Base-by-base conservation (phyloP, 73 alveolate species). In the Stentor coeruleus region DNA sequence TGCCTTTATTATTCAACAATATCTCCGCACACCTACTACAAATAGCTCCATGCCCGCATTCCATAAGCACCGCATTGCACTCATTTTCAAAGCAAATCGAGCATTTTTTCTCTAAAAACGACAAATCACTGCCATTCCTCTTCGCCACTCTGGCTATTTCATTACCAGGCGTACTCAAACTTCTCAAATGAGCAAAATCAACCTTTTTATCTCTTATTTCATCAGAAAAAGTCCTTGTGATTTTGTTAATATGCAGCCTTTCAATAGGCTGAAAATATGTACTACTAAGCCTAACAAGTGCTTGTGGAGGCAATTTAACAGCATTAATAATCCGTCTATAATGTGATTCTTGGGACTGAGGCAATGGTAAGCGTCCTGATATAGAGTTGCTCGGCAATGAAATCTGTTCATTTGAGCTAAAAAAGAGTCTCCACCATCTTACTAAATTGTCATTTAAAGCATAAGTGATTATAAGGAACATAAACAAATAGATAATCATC, bases 1-100 rank as follows among this genome's bases (percentile, higher is more conserved):
- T 81, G 38, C 84, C 84, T 15, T 74, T 59, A 85, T 85, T 81
- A 36, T 79, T 58, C 59, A 83, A 81, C 0, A 85, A 84, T 28
- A 31, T 11, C 6, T 60, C 58, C 14, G 88, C 90, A 37, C 93
- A 87, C 14, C 84, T 82, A 41, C 38, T 84, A 80, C 93, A 87
- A 4, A 87, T 39, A 28, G 90, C 93, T 6, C 93, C 93, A 76
- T 87, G 93, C 15, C 93, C 93, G 39, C 93, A 87, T 72, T 87
- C 87, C 93, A 87, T 87, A 35, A 87, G 38, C 3, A 87, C 93
- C 6, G 93, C 86, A 76, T 87, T 88, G 3, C 84, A 55, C 30
- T 26, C 20, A 38, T 84, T 35, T 57, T 87, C 93, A 75, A 81
- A 81, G 60, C 93, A 74, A 38, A 87, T 88, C 85, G 88, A 81